Conservation (phyloP, 257 asterid genomes). For the Solanum sejunctum region DNA sequence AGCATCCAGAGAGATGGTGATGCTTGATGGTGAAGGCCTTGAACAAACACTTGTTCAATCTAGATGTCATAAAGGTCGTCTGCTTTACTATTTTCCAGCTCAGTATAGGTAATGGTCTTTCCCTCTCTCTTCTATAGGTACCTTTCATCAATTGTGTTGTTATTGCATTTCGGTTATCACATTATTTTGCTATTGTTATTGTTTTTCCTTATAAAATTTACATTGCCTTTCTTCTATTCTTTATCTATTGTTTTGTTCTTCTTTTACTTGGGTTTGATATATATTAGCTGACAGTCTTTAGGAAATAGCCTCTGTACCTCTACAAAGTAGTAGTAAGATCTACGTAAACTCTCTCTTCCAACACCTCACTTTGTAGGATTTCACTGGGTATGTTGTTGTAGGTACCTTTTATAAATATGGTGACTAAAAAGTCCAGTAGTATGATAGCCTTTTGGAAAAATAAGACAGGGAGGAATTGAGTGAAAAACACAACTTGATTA, state of each 20-base stretch:
- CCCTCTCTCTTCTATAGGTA: slow-evolving; percentile 1
- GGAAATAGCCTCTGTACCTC: too few relatives aligned
- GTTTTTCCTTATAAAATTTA: too few relatives aligned
- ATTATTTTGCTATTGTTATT: too few relatives aligned
- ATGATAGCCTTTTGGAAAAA: not conserved
- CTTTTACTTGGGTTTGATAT: too few relatives aligned
- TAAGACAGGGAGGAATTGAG: not conserved
- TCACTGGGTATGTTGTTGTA: too few relatives aligned
- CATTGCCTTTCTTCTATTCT: too few relatives aligned
- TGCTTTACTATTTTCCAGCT: slow-evolving; percentile 71
- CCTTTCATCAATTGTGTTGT: not conserved
- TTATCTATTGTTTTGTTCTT: too few relatives aligned
- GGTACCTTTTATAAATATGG: not conserved
- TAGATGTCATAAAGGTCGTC: slow-evolving; percentile 92
- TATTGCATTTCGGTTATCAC: too few relatives aligned
- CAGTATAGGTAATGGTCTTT: slow-evolving; percentile 30
- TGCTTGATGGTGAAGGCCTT: slow-evolving; percentile 38
- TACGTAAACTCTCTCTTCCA: too few relatives aligned
- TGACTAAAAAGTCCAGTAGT: not conserved
- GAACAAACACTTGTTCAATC: slow-evolving; percentile 53
- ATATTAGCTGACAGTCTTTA: too few relatives aligned
- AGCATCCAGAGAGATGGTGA: slow-evolving; percentile 36
- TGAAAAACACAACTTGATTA: not conserved
- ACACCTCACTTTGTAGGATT: too few relatives aligned
- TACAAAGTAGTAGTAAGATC: too few relatives aligned